phyloP scores from a whole-genome alignment of 352 stramenopile species.

The Phytophthora constricta region DNA sequence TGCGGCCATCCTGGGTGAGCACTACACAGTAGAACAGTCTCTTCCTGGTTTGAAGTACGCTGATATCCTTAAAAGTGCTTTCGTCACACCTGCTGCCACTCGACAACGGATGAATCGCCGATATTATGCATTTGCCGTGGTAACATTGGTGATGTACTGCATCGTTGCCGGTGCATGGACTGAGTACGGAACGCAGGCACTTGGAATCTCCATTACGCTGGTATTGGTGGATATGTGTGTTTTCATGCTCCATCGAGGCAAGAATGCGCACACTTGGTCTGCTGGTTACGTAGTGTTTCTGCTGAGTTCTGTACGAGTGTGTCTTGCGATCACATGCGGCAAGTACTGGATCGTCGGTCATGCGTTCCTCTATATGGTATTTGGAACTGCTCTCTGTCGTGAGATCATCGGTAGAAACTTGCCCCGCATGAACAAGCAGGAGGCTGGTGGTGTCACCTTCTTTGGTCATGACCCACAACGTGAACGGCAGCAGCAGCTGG shows the following conservation, averaged over 20 bases:
- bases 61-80: slow-evolving; percentile 82
- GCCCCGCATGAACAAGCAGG: slow-evolving; percentile 81
- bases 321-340: slow-evolving; percentile 70
- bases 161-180: slow-evolving; percentile 64
- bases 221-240: slow-evolving; percentile 78
- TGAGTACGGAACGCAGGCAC: slow-evolving; percentile 58
- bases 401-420: slow-evolving; percentile 87
- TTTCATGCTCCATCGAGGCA: slow-evolving; percentile 74
- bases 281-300: slow-evolving; percentile 86
- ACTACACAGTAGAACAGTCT: slow-evolving; percentile 82
- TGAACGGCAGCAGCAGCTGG: slow-evolving; percentile 63
- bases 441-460: slow-evolving; percentile 83
- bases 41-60: slow-evolving; percentile 75
- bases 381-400: slow-evolving; percentile 76
- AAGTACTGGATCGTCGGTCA: slow-evolving; percentile 85
- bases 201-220: slow-evolving; percentile 74
- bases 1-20: slow-evolving; percentile 72
- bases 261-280: slow-evolving; percentile 66
- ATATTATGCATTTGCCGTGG: slow-evolving; percentile 58
- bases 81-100: slow-evolving; percentile 66
- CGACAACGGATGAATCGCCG: slow-evolving; percentile 55
- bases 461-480: slow-evolving; percentile 79
- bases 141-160: slow-evolving; percentile 62
- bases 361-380: slow-evolving; percentile 81
- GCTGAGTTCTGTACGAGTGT: slow-evolving; percentile 71